These are phyloP conservation scores for Cladorrhinum sp. DNA, from an alignment of 2,329 filamentous ascomycete species.

Conservation along the genomic window DNA sequence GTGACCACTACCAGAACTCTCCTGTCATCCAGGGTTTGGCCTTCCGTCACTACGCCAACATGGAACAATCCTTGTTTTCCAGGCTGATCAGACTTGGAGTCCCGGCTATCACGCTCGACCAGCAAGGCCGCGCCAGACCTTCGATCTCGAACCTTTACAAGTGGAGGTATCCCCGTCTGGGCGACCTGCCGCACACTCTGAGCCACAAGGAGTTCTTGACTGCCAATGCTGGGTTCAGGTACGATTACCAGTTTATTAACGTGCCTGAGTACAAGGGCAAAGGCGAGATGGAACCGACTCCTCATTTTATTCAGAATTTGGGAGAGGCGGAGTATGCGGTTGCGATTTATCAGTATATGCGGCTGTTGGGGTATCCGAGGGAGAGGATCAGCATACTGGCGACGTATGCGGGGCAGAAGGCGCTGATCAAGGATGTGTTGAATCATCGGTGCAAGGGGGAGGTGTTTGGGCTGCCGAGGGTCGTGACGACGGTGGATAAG, in stretches of 20 bases:
- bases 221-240: slow-evolving; percentile 88
- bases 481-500: slow-evolving; percentile 94
- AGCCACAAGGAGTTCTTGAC: slow-evolving; percentile 66
- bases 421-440: slow-evolving; percentile 84
- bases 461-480: slow-evolving; percentile 84
- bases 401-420: slow-evolving; percentile 89
- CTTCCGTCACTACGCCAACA: slow-evolving; percentile 90
- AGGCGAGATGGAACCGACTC: slow-evolving; percentile 84
- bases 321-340: slow-evolving; percentile 97
- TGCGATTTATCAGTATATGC: slow-evolving; percentile 96
- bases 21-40: slow-evolving; percentile 93
- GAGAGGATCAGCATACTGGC: slow-evolving; percentile 81
- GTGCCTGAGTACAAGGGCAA: slow-evolving; percentile 88
- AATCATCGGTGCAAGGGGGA: slow-evolving; percentile 79
- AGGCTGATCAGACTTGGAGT: slow-evolving; percentile 87
- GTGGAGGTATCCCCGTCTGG: slow-evolving; percentile 84
- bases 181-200: slow-evolving; percentile 73
- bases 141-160: slow-evolving; percentile 86
- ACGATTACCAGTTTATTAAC: slow-evolving; percentile 95
- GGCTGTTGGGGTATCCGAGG: slow-evolving; percentile 86
- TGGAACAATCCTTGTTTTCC: slow-evolving; percentile 93
- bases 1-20: slow-evolving; percentile 95
- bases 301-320: slow-evolving; percentile 94
- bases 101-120: slow-evolving; percentile 84
- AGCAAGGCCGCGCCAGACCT: slow-evolving; percentile 86